Percentiles rank a stretch among this genome's conserved stretches.
Evolutionary conservation across 345 rosid genomes (phyloP).

Genomic region (Erysimum cheiranthoides): DNA sequence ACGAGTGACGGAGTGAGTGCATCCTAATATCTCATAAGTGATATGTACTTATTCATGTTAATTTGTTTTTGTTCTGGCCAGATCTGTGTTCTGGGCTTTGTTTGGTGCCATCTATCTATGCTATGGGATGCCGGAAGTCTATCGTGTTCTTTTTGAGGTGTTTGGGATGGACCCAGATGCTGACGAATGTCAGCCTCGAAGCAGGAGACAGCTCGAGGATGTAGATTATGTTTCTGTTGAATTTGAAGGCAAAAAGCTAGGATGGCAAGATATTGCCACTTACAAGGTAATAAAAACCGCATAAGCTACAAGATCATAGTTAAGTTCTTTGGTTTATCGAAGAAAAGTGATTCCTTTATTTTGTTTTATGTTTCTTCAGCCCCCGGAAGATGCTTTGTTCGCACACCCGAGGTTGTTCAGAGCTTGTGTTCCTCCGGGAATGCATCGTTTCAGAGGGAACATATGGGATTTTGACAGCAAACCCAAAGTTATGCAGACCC

Average conservation of each 20-base stretch:
- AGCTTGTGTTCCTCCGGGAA: constrained; percentile 96
- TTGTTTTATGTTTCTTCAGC: constrained; percentile 51
- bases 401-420: constrained; percentile 96
- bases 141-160: constrained; percentile 90
- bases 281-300: constrained; percentile 56
- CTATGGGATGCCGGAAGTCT: constrained; percentile 97
- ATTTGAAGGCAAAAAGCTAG: constrained; percentile 79
- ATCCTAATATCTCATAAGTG: background rate
- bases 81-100: constrained; percentile 94
- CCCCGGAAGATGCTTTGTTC: constrained; percentile 93
- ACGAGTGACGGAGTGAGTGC: background rate
- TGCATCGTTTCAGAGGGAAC: constrained; percentile 97
- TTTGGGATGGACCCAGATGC: constrained; percentile 98
- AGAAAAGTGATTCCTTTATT: background rate
- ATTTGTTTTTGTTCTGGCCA: constrained; percentile 38
- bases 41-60: constrained; percentile 14
- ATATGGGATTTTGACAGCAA: constrained; percentile 93
- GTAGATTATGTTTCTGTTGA: constrained; percentile 94
- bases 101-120: constrained; percentile 95
- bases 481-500: constrained; percentile 72
- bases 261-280: constrained; percentile 92
- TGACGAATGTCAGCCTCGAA: constrained; percentile 87
- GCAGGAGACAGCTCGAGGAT: constrained; percentile 94
- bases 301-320: background rate
- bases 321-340: background rate